Conservation (phyloP, 352 stramenopile genomes). For the Blastocystis sp. region DNA sequence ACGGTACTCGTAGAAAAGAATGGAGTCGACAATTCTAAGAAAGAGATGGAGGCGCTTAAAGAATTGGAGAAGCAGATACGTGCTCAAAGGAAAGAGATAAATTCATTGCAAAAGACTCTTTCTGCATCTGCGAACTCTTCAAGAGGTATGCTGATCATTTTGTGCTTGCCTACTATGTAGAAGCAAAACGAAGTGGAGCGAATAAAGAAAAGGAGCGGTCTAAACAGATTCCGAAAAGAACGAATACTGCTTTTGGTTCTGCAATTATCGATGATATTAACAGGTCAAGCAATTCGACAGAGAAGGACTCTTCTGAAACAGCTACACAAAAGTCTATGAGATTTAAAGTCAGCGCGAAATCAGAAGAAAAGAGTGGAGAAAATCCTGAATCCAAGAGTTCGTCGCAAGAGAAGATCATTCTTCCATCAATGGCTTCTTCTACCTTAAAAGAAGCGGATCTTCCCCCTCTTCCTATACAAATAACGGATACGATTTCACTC, state of each 20-base stretch:
- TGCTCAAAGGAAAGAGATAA: neutral
- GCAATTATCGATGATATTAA: slow-evolving; percentile 22
- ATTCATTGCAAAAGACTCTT: neutral
- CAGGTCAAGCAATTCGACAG: neutral
- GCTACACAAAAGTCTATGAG: too few relatives aligned
- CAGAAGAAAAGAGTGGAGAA: neutral
- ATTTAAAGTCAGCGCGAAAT: neutral
- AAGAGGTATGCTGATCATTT: neutral
- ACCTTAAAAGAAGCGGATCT: neutral
- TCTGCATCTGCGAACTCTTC: neutral
- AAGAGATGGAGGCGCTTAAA: neutral
- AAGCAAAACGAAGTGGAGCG: neutral
- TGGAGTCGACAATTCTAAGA: neutral
- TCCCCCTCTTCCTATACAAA: slow-evolving; percentile 47
- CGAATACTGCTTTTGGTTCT: neutral
- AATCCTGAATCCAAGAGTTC: neutral
- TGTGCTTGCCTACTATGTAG: neutral
- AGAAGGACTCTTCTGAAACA: neutral
- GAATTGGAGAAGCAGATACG: neutral
- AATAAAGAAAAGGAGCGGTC: neutral
- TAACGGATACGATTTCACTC: slow-evolving; percentile 17
- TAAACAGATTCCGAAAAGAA: neutral
- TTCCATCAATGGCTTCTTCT: neutral
- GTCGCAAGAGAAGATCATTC: neutral
- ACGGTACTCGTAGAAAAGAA: neutral